Percentiles rank a stretch among this genome's conserved stretches.
Evolutionary conservation across 257 asterid genomes (phyloP).

Genomic region (Asclepias syriaca): DNA sequence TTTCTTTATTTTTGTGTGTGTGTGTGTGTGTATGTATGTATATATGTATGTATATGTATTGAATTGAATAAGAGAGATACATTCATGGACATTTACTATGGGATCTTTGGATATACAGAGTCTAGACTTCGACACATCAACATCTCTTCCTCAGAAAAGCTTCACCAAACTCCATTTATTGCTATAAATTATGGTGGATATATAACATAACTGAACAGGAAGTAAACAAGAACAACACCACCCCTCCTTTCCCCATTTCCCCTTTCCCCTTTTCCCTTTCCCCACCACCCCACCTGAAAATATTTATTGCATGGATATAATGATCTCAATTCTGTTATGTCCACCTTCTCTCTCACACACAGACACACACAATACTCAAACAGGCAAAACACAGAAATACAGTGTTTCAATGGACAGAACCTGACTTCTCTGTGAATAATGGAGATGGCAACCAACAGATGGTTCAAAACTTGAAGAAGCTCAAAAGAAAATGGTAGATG

Average conservation of each 20-base stretch:
- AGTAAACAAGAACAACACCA: neutral
- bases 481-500: neutral
- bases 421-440: conserved; percentile 3
- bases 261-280: neutral
- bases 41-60: neutral
- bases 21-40: too few species aligned
- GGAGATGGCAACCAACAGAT: neutral
- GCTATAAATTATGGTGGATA: conserved; percentile 18
- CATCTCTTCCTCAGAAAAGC: conserved; percentile 31
- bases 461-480: neutral
- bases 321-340: neutral
- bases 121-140: conserved; percentile 46
- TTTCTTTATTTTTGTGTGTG: too few species aligned
- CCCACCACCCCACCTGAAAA: neutral
- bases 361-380: neutral
- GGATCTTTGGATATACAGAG: conserved; percentile 19
- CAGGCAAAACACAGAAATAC: neutral
- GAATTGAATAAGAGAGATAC: conserved; percentile 1
- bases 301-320: neutral
- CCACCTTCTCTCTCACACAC: neutral
- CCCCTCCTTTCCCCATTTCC: neutral
- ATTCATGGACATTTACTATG: conserved; percentile 4
- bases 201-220: neutral
- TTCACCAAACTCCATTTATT: conserved; percentile 59
- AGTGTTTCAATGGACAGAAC: neutral